A percentile compares a stretch with the other conserved stretches of the same genome.
Conservation (phyloP, 2,329 filamentous ascomycete genomes). For the Sporothrix humicola region DNA sequence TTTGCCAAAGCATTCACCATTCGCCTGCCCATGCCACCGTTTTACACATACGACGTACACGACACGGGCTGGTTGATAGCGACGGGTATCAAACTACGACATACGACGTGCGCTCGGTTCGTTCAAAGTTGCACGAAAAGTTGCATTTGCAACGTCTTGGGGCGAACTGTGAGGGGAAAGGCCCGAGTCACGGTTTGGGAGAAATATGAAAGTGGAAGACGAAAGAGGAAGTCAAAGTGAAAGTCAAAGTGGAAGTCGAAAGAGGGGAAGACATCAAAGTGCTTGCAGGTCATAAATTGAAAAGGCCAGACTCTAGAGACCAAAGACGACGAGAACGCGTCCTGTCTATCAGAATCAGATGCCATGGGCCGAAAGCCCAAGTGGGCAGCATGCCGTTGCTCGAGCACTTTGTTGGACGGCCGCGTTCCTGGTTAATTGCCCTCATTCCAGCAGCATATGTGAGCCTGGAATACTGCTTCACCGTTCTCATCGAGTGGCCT, state of each 20-base stretch:
- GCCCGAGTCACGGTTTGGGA: background rate
- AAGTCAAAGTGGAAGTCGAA: background rate
- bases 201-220: background rate
- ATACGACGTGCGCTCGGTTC: constrained; percentile 4
- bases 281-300: constrained; percentile 19
- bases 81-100: constrained; percentile 4
- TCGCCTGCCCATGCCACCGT: background rate
- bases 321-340: constrained; percentile 4
- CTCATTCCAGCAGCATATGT: background rate
- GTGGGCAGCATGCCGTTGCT: constrained; percentile 10
- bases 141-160: constrained; percentile 9
- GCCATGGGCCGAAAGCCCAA: background rate
- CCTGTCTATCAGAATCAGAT: constrained; percentile 17
- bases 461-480: background rate
- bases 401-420: background rate
- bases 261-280: background rate
- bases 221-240: background rate
- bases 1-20: too few relatives aligned
- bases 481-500: background rate
- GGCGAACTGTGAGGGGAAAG: background rate
- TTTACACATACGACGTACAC: background rate
- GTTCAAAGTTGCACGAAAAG: background rate
- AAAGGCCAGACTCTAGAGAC: background rate
- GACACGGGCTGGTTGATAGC: background rate
- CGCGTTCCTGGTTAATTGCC: constrained; percentile 15